Base-by-base conservation (phyloP, 2,329 filamentous ascomycete species). In the Dryadomyces quercus-mongolicae region DNA sequence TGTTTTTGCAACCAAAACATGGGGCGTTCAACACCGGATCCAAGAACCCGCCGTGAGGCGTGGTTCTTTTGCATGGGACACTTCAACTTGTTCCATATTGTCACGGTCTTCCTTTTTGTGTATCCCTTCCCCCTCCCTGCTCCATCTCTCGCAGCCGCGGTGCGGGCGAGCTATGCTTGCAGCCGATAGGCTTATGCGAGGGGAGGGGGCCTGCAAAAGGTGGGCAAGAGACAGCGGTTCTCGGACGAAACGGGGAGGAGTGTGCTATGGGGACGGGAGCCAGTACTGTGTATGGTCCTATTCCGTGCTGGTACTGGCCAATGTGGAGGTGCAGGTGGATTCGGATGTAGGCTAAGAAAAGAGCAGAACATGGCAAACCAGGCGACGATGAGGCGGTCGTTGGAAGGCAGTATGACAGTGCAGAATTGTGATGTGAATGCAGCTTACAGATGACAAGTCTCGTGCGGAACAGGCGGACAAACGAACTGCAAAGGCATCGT, bases 1-100 rank as follows among this genome's bases (percentile, higher is more conserved):
- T 84, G 81, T 85, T 88, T 88, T 87, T 85, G 76, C 82, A 88
- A 88, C 84, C 80, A 86, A 88, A 87, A 86, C 81, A 83, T 77
- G 72, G 73, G 83, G 79, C 79, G 81, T 84, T 87, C 84, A 87
- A 88, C 83, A 79, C 74, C 70, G 80, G 80, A 81, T 80, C 80
- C 80, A 83, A 80, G 78, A 50, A 75, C 74, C 74, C 49, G 56
- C 49, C 74, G 73, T 69, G 51, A 40, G 40, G 46, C 40, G 22
- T 69, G 74, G 74, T 71, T 79, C 73, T 78, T 78, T 68, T 53
- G 54, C 64, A 74, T 72, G 74, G 71, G 72, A 74, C 75, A 81
- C 72, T 78, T 86, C 81, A 86, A 86, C 82, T 75, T 82, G 78
- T 75, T 70, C 65, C 70, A 71, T 69, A 63, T 63, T 69, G 67